Conservation (phyloP, 768 basidiomycete species). For the Collybia sordida region DNA sequence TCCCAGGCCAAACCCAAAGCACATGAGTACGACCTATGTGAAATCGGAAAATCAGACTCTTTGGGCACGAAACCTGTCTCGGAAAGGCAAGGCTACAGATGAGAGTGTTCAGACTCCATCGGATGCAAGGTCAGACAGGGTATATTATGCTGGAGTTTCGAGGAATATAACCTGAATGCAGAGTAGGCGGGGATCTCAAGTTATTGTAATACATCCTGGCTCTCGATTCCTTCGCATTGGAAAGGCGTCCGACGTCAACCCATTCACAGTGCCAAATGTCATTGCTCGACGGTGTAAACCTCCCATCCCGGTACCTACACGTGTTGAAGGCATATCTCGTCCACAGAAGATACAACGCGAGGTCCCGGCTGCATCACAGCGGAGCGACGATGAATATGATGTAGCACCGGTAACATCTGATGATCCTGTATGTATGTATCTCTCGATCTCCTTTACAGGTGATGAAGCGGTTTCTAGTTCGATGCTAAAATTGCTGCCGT, state of each 20-base stretch:
- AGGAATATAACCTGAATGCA: slow-evolving; percentile 26
- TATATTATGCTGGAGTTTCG: slow-evolving; percentile 3
- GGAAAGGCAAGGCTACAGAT: slow-evolving; percentile 47
- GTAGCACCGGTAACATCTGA: slow-evolving; percentile 40
- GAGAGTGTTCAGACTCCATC: slow-evolving; percentile 31
- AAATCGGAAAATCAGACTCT: slow-evolving; percentile 73
- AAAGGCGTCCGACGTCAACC: slow-evolving; percentile 74
- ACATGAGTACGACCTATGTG: slow-evolving; percentile 74
- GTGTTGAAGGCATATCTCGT: slow-evolving; percentile 53
- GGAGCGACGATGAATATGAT: slow-evolving; percentile 51
- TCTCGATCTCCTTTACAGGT: not conserved
- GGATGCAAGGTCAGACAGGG: slow-evolving; percentile 47
- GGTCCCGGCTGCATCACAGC: slow-evolving; percentile 15
- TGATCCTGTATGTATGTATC: slow-evolving; percentile 53
- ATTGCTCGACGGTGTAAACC: slow-evolving; percentile 65
- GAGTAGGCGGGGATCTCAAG: slow-evolving; percentile 71
- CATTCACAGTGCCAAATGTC: slow-evolving; percentile 65
- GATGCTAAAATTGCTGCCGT: slow-evolving; percentile 75
- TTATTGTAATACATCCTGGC: slow-evolving; percentile 79
- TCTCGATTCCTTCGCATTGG: slow-evolving; percentile 75
- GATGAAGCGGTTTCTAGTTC: slow-evolving; percentile 44
- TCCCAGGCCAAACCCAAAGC: slow-evolving; percentile 74
- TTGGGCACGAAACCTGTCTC: slow-evolving; percentile 68
- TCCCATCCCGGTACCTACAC: slow-evolving; percentile 40
- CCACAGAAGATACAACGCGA: slow-evolving; percentile 40